A percentile compares a stretch with the other conserved stretches of the same genome.
Conservation (phyloP, 2,329 filamentous ascomycete species). For the Beauveria sp. region DNA sequence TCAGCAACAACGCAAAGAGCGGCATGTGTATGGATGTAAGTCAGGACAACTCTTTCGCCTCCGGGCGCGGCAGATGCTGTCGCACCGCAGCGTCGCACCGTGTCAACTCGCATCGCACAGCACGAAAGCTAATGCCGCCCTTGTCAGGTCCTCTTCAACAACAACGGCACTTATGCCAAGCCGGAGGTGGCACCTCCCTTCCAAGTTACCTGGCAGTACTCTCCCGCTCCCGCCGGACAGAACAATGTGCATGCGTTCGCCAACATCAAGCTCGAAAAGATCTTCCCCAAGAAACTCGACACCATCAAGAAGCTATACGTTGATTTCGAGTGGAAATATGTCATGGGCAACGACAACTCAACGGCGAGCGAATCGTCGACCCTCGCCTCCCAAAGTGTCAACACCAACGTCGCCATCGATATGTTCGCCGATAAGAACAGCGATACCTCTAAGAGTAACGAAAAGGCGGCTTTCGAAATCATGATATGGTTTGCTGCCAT, state of each 20-base stretch:
- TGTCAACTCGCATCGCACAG: neutral
- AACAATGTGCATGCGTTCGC: conserved; percentile 48
- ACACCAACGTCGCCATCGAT: conserved; percentile 51
- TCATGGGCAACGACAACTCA: conserved; percentile 31
- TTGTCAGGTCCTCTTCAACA: conserved; percentile 37
- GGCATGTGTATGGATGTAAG: conserved; percentile 46
- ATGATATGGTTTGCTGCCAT: conserved; percentile 50
- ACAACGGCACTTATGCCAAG: conserved; percentile 43
- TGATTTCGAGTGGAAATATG: conserved; percentile 43
- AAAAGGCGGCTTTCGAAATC: conserved; percentile 41
- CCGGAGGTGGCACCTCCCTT: conserved; percentile 39
- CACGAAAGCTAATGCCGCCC: conserved; percentile 7
- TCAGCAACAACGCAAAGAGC: conserved; percentile 29
- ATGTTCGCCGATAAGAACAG: conserved; percentile 47
- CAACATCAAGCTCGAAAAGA: conserved; percentile 41
- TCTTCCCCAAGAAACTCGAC: conserved; percentile 35
- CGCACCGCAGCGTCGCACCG: conserved; percentile 1
- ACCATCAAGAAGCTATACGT: conserved; percentile 33
- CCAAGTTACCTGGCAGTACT: conserved; percentile 46
- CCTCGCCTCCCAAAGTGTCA: conserved; percentile 30
- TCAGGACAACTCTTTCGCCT: conserved; percentile 13
- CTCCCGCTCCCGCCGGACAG: conserved; percentile 25
- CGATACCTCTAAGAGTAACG: conserved; percentile 30
- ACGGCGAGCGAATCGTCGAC: conserved; percentile 28
- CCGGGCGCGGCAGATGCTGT: neutral